Base-by-base conservation (phyloP, 495 filamentous ascomycete genomes). In the Tuber microsphaerosporum region DNA sequence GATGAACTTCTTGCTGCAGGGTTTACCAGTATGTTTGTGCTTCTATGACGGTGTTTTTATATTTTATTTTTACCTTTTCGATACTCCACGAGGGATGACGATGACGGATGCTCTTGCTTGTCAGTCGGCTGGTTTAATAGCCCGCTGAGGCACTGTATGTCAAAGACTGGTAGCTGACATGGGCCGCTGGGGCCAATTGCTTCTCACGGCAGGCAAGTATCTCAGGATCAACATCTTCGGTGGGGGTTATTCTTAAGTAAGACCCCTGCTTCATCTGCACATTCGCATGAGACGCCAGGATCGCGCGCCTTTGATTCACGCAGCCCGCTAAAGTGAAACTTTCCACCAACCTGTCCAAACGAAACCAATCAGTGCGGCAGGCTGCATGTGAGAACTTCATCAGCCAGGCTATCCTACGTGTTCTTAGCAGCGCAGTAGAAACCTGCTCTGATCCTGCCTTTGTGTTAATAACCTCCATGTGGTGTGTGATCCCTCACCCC, bases 371-470 rank as follows among this genome's bases (percentile, higher is more conserved):
- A 79, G 77, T 89, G 85, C 84, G 88, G 72, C 87, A 87, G 83
- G 88, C 87, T 43, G 86, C 84, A 42, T 87, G 85, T 42, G 85
- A 87, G 61, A 88, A 85, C 78, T 90, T 90, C 77, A 81, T 84
- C 2, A 86, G 86, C 0, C 85, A 89, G 20, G 84, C 88, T 19
- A 85, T 85, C 26, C 85, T 90, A 31, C 86, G 89, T 20, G 87
- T 86, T n/a, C 82, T 89, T 45, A 85, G 85, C 14, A 89, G 88
- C 72, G 88, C 88, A 34, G 88, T 88, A 39, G 89, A 90, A 84
- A 88, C 89, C 3, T 83, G 81, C 69, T 79, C 84, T 22, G 83
- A 84, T 51, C 86, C 85, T 16, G 80, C 81, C 0, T 86, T 85
- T 73, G 84, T 85, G 83, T 69, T 85, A 31, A 84, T 85, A 61